Percentiles rank a stretch among this genome's conserved stretches.
phyloP scores from a whole-genome alignment of 139 green algal genomes.

The Micractinium conductrix region DNA sequence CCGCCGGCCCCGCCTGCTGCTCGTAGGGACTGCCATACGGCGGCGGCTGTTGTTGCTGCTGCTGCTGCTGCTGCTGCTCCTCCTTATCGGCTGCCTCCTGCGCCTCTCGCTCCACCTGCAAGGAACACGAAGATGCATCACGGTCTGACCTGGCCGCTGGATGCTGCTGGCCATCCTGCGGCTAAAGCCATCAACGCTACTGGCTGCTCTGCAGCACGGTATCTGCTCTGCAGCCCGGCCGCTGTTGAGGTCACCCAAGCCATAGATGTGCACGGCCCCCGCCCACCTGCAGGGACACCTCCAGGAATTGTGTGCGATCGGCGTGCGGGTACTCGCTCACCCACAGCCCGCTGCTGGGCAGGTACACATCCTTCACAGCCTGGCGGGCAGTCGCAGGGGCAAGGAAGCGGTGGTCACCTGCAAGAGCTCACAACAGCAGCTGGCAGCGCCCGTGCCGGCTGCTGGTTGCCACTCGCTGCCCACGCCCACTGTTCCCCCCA shows the following conservation, averaged over 20 bases:
- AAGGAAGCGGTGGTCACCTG: background rate
- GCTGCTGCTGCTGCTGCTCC: constrained; percentile 9
- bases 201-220: background rate
- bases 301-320: constrained; percentile 71
- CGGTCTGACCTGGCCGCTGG: no score
- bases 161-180: no score
- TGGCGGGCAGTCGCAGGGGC: constrained; percentile 18
- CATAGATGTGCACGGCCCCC: no score
- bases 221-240: no score
- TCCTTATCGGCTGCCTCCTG: background rate
- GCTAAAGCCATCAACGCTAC: no score
- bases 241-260: no score
- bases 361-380: constrained; percentile 86
- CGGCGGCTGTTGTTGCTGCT: background rate
- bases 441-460: background rate
- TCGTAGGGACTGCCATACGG: background rate
- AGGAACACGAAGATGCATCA: no score
- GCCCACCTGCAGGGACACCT: constrained; percentile 51
- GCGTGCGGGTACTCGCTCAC: constrained; percentile 84
- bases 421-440: background rate
- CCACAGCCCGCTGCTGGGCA: constrained; percentile 81
- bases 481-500: background rate
- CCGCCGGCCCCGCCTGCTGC: no score
- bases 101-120: constrained; percentile 57
- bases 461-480: background rate